Conservation (phyloP, 73 alveolate genomes). For the Paramecium tetraurelia region DNA sequence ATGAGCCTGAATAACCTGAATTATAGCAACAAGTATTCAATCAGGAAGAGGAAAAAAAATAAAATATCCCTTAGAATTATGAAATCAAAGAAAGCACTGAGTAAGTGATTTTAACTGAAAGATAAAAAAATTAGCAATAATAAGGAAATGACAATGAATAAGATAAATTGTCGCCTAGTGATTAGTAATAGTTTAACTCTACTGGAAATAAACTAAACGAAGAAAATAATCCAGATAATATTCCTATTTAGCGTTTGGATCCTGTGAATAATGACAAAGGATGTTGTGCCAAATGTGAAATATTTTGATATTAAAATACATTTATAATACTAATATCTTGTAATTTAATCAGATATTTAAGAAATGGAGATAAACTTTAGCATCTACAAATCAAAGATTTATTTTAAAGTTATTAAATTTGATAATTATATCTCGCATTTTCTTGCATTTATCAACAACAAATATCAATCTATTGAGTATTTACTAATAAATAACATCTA, state of each 20-base stretch:
- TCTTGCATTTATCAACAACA: too few species aligned
- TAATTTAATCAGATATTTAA: background rate
- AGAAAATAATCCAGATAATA: background rate
- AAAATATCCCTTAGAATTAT: background rate
- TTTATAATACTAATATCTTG: background rate
- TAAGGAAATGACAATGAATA: background rate
- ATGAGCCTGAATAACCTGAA: background rate
- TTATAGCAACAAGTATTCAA: background rate
- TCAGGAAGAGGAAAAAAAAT: background rate
- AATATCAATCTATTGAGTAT: too few species aligned
- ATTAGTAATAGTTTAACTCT: background rate
- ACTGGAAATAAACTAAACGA: background rate
- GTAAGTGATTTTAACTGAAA: background rate
- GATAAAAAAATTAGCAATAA: background rate
- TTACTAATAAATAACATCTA: too few species aligned
- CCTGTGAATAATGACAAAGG: background rate
- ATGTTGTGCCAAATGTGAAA: background rate
- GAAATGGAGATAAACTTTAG: background rate
- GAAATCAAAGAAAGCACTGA: background rate
- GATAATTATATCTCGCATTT: too few species aligned
- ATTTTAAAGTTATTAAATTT: too few species aligned
- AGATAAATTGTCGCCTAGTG: background rate
- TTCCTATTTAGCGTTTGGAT: background rate
- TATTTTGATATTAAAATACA: constrained; percentile 1
- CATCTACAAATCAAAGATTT: background rate